These are phyloP conservation scores for Rhodotorula glutinis DNA, from an alignment of 1,284 basidiomycete species.

Conservation along the genomic window DNA sequence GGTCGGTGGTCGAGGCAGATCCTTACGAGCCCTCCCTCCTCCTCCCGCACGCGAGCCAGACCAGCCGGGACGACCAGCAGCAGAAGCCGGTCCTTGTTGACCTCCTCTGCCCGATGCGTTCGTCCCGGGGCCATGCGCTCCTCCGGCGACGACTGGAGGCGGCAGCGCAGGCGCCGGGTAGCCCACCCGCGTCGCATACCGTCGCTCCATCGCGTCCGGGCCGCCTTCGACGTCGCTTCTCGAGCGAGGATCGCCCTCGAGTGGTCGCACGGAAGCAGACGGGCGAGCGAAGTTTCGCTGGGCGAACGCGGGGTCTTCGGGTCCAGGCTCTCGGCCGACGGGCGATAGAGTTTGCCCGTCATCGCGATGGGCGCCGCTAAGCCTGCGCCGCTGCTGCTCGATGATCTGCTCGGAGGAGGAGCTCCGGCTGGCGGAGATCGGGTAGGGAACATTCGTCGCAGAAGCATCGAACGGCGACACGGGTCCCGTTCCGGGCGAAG, in stretches of 20 bases:
- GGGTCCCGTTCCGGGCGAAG: background rate
- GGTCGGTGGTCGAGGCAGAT: conserved; percentile 41
- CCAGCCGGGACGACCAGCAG: too few species aligned
- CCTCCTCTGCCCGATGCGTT: too few species aligned
- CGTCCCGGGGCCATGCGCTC: too few species aligned
- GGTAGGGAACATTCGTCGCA: background rate
- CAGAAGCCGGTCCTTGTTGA: too few species aligned
- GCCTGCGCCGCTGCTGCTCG: background rate
- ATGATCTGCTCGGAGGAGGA: background rate
- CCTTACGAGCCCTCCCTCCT: background rate
- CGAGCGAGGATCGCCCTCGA: background rate
- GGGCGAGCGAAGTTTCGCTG: background rate
- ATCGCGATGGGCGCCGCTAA: background rate
- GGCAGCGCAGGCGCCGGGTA: background rate
- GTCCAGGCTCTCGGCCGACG: background rate
- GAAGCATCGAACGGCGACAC: background rate
- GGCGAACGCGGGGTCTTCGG: background rate
- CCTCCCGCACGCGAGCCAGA: background rate
- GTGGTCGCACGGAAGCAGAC: background rate
- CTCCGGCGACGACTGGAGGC: background rate
- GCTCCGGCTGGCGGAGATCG: background rate
- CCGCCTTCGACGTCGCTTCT: background rate
- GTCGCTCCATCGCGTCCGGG: background rate
- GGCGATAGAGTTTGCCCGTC: background rate
- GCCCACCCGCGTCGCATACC: background rate